A percentile compares a stretch with the other conserved stretches of the same genome.
phyloP scores from a whole-genome alignment of 345 rosid genomes.

The Gossypium stocksii region DNA sequence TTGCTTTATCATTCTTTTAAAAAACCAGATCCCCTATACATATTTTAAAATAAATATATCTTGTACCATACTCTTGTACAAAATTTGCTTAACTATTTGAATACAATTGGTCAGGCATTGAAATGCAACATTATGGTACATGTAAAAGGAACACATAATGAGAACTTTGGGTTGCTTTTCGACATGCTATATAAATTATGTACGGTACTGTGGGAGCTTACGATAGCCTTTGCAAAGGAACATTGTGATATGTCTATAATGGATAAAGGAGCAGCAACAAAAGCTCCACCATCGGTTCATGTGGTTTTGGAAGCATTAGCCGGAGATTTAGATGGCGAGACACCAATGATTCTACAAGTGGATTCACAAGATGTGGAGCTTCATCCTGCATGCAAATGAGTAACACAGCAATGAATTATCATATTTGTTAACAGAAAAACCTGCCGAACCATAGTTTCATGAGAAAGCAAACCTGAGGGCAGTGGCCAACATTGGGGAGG shows the following conservation, averaged over 20 bases:
- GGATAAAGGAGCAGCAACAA: background rate
- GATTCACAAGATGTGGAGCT: conserved; percentile 86
- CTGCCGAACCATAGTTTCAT: background rate
- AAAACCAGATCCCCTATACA: too few species aligned
- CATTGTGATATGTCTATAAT: background rate
- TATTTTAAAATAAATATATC: too few species aligned
- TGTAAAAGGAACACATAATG: background rate
- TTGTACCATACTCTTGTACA: too few species aligned
- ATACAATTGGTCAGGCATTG: background rate
- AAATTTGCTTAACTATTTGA: background rate
- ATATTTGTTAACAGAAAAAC: background rate
- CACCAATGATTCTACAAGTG: conserved; percentile 79
- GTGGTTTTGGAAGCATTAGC: conserved; percentile 11
- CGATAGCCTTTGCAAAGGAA: background rate
- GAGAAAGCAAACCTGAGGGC: conserved; percentile 74
- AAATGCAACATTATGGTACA: background rate
- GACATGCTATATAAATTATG: background rate
- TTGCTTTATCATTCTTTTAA: conserved; percentile 36
- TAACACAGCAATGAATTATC: background rate
- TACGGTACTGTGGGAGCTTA: background rate
- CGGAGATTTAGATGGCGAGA: conserved; percentile 37
- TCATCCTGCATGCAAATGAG: conserved; percentile 56
- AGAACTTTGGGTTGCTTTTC: background rate
- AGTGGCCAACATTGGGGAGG: conserved; percentile 82
- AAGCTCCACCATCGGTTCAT: background rate